Evolutionary conservation across 148 eudicot genomes (phyloP).

Genomic region (Talinum fruticosum): DNA sequence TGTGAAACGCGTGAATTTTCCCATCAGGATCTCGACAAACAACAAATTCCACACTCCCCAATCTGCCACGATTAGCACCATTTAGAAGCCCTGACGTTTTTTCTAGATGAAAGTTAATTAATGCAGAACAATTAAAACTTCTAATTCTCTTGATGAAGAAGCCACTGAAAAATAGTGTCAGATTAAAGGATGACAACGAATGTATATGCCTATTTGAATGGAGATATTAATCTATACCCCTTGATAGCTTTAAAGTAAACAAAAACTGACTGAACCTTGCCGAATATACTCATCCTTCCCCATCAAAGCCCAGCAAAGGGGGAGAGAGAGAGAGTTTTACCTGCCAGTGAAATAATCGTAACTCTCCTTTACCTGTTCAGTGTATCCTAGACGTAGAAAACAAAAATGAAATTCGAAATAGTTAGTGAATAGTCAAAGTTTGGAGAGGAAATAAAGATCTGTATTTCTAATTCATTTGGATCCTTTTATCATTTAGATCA

Average conservation of each 20-base stretch:
- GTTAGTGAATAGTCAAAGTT: neutral
- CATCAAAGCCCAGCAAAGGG: neutral
- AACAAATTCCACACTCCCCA: constrained; percentile 82
- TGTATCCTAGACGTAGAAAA: constrained; percentile 41
- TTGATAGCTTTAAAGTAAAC: neutral
- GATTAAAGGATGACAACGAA: neutral
- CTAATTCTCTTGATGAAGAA: neutral
- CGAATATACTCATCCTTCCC: neutral
- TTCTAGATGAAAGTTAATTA: neutral
- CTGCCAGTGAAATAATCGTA: constrained; percentile 86
- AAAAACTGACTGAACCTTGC: neutral
- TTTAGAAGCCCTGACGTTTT: neutral
- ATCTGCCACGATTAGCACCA: constrained; percentile 38
- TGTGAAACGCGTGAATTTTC: constrained; percentile 71
- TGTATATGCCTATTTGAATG: neutral
- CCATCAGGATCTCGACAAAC: constrained; percentile 73
- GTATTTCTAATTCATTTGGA: neutral
- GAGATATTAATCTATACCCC: neutral
- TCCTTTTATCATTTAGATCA: neutral
- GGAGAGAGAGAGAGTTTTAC: constrained; percentile 24
- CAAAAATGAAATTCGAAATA: neutral
- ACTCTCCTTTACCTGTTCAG: constrained; percentile 60
- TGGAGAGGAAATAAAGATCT: neutral
- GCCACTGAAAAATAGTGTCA: neutral
- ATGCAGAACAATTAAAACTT: neutral